These are phyloP conservation scores for Myochromella boudieri DNA, from an alignment of 768 basidiomycete species.

Conservation along the genomic window DNA sequence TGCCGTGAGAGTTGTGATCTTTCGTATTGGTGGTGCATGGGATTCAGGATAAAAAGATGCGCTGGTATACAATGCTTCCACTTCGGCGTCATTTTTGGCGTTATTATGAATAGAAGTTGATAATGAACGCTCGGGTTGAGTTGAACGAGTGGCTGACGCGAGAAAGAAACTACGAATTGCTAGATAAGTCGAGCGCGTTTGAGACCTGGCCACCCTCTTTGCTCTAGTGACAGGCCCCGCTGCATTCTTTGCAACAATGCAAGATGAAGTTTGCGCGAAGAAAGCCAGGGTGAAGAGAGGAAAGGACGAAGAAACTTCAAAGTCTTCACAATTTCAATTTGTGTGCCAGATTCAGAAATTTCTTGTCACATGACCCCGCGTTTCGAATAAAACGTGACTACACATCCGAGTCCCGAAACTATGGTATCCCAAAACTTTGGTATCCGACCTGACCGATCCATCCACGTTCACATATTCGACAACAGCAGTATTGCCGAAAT, in stretches of 20 bases:
- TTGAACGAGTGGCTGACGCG: slow-evolving; percentile 14
- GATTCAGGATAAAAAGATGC: slow-evolving; percentile 5
- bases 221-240: slow-evolving; percentile 7
- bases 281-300: slow-evolving; percentile 12
- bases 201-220: slow-evolving; percentile 6
- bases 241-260: slow-evolving; percentile 13
- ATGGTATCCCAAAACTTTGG: background rate
- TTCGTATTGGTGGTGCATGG: background rate
- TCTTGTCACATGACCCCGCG: slow-evolving; percentile 6
- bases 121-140: slow-evolving; percentile 12
- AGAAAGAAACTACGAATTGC: slow-evolving; percentile 19
- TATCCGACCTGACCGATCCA: background rate
- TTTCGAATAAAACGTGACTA: background rate
- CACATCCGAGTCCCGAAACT: background rate
- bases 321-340: background rate
- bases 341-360: background rate
- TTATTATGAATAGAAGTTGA: slow-evolving; percentile 5
- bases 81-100: slow-evolving; percentile 7
- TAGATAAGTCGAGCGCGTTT: slow-evolving; percentile 13
- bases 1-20: slow-evolving; percentile 16
- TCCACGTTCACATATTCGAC: slow-evolving; percentile 44
- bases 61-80: slow-evolving; percentile 13
- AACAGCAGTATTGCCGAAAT: slow-evolving; percentile 47
- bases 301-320: background rate
- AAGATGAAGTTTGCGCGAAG: slow-evolving; percentile 1